Evolutionary conservation across 78 protist genomes (phyloP).

Genomic region (Dictyostelium purpureum): DNA sequence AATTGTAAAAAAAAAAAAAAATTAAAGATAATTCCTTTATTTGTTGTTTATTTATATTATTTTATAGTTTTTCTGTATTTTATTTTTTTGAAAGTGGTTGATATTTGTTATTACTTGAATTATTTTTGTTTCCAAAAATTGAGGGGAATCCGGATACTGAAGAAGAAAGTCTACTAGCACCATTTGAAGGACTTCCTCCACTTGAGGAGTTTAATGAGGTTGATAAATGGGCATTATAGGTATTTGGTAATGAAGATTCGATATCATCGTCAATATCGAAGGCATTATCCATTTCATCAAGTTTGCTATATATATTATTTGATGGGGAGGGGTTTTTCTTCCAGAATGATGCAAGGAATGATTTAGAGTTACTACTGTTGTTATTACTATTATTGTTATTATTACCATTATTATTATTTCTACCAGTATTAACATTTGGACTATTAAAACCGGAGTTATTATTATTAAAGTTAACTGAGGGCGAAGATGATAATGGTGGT

Average conservation of each 20-base stretch:
- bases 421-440: neutral
- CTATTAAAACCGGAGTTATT: too few species aligned
- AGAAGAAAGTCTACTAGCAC: neutral
- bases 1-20: too few species aligned
- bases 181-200: neutral
- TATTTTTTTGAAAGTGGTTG: neutral
- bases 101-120: too few species aligned
- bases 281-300: neutral
- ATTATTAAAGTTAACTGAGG: too few species aligned
- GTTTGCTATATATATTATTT: neutral
- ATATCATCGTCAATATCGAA: neutral
- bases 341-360: neutral
- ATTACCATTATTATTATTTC: neutral
- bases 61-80: too few species aligned
- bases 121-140: neutral
- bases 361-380: neutral
- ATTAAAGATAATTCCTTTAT: too few species aligned
- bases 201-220: neutral
- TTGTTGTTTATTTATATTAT: too few species aligned
- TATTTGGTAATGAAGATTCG: neutral
- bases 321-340: neutral
- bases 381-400: neutral
- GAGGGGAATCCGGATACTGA: neutral
- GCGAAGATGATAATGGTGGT: too few species aligned
- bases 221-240: constrained; percentile 5